Base-by-base conservation (phyloP, 108 stramenopile genomes). In the Stephanodiscus minutulus region DNA sequence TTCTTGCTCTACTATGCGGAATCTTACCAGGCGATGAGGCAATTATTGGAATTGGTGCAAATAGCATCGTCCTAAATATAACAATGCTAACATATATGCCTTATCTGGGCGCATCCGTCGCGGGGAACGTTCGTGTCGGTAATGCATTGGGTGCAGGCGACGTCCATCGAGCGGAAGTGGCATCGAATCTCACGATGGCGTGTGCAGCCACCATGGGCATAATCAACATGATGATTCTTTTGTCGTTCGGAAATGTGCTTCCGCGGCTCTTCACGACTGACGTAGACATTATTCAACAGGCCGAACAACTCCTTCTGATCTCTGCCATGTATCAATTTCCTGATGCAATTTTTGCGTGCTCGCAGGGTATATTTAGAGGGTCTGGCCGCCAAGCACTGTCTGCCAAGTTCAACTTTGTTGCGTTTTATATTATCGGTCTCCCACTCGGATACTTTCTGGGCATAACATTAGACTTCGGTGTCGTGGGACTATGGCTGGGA, bases 81-180 rank as follows among this genome's bases (percentile, higher is more conserved):
- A 62, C 76, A 2, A 27, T 50, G 12, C 31, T 77, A 48, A 37
- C 52, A 21, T 82, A 73, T 47, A 82, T 77, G 76, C 53, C 77
- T 2, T 82, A 82, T 54, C 21, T 73, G 20, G 81, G 81, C 0
- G 29, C 53, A 29, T 25, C 46, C 7, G 74, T 77, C 1, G 54
- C 76, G 2, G 81, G 71, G 7, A 82, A 66, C 49, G 65, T 77
- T 15, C 54, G 81, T 20, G 60, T 82, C 13, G 81, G 81, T 9
- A 82, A 82, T 68, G 81, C 81, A 12, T 22, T 82, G n/a, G 81
- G 81, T 24, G 81, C 81, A 13, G 81, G 81, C 7, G 76, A 82
- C 52, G 49, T 60, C 18, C 65, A 39, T 37, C 58, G 81, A 55
- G 81, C 81, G n/a, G 35, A 73, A 25, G 48, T 64, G 15, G 81